Conservation (phyloP, 1,284 basidiomycete genomes). For the Trichosporon sp. region DNA sequence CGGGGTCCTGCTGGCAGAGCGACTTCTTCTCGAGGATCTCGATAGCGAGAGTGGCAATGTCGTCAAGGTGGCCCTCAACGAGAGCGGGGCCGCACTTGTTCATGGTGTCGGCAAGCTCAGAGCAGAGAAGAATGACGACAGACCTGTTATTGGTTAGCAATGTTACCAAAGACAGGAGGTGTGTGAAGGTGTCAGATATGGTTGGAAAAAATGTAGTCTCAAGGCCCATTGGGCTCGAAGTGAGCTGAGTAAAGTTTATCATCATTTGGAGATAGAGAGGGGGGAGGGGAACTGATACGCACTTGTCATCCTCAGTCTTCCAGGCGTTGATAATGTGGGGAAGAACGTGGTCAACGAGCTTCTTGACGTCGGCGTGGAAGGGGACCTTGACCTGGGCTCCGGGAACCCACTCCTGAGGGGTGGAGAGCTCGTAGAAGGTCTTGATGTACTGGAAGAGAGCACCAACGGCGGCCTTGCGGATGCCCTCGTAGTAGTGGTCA, state of each 20-base stretch:
- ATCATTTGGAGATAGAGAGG: slow-evolving; percentile 51
- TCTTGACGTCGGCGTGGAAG: slow-evolving; percentile 71
- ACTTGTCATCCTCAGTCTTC: slow-evolving; percentile 97
- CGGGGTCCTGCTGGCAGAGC: slow-evolving; percentile 91
- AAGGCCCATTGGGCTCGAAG: slow-evolving; percentile 64
- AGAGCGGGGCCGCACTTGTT: slow-evolving; percentile 85
- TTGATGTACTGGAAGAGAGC: slow-evolving; percentile 85
- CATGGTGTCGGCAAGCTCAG: slow-evolving; percentile 82
- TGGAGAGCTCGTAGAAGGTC: slow-evolving; percentile 86
- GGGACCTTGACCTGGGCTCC: slow-evolving; percentile 60
- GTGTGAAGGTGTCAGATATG: slow-evolving; percentile 38
- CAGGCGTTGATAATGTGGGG: slow-evolving; percentile 81
- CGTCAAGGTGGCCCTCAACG: slow-evolving; percentile 66
- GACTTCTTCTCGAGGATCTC: slow-evolving; percentile 89
- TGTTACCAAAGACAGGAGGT: slow-evolving; percentile 8
- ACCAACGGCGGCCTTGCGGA: slow-evolving; percentile 88
- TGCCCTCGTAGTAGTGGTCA: slow-evolving; percentile 95
- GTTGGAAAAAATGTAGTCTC: slow-evolving; percentile 54
- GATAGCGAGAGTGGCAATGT: slow-evolving; percentile 70
- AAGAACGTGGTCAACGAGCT: slow-evolving; percentile 73
- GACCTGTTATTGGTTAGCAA: slow-evolving; percentile 58
- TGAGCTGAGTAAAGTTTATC: slow-evolving; percentile 77
- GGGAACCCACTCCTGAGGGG: slow-evolving; percentile 74
- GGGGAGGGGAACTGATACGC: slow-evolving; percentile 50
- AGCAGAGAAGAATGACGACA: slow-evolving; percentile 79